These are phyloP conservation scores for Tulasnella sp. DNA, from an alignment of 768 basidiomycete species.

Conservation along the genomic window DNA sequence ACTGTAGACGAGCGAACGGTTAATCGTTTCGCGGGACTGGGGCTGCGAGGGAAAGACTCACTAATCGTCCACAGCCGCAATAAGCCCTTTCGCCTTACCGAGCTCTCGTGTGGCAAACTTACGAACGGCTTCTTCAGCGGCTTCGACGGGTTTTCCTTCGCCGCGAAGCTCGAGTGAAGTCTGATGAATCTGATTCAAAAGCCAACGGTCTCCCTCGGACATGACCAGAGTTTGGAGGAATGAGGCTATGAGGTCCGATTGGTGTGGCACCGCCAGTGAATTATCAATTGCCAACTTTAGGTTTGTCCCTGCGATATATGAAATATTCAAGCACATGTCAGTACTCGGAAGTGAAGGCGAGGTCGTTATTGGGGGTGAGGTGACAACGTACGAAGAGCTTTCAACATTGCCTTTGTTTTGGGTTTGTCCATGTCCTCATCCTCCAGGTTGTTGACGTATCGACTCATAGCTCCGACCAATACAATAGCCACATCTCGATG, in stretches of 20 bases:
- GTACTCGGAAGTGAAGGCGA: not conserved
- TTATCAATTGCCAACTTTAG: conserved; percentile 88
- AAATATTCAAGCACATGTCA: not conserved
- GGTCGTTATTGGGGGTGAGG: not conserved
- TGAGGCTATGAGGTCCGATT: conserved; percentile 77
- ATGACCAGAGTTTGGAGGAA: conserved; percentile 93
- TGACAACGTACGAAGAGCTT: conserved; percentile 54
- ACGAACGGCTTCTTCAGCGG: conserved; percentile 64
- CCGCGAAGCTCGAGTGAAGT: not conserved
- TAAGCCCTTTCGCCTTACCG: conserved; percentile 52
- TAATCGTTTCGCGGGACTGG: not conserved
- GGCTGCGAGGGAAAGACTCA: conserved; percentile 29
- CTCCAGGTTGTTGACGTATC: conserved; percentile 81
- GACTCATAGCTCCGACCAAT: conserved; percentile 79
- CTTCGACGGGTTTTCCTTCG: conserved; percentile 59
- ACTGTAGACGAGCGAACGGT: conserved; percentile 28
- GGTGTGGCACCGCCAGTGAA: conserved; percentile 58
- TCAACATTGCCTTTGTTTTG: conserved; percentile 59
- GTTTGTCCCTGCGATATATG: conserved; percentile 44
- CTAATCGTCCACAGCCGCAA: conserved; percentile 86
- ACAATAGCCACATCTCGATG: conserved; percentile 67
- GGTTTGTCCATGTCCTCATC: conserved; percentile 63
- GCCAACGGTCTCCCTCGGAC: conserved; percentile 91
- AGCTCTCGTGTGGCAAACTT: conserved; percentile 82
- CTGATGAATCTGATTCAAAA: conserved; percentile 50